Evolutionary conservation across 1,284 basidiomycete species (phyloP), one percentile per base, ranked within the genome.

Genomic region (Omphalotus olearius): DNA sequence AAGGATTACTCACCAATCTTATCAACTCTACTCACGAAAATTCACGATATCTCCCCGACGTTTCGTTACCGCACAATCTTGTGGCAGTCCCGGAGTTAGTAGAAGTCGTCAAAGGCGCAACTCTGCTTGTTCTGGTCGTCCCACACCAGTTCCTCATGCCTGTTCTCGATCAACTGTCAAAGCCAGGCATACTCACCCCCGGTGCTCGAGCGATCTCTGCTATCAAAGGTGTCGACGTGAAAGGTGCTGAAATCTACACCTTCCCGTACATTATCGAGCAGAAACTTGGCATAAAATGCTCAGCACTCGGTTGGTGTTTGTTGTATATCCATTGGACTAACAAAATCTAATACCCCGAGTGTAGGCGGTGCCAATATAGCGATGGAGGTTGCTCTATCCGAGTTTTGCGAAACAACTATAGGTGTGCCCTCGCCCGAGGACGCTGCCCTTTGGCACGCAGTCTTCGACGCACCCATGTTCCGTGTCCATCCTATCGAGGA

Each of bases 371-470:
- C 55, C 13, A 58, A 58, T 35, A 58, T 57, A 18, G 57, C 57
- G 3, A 45, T 58, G 46, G 57, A 58, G 28, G 57, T 58, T 36
- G 57, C 56, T 11, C 47, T 51, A 18, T 56, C 56, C 14, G 53
- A 58, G 54, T 59, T 57, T 36, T 57, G 58, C 36, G 58, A 57
- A 43, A 57, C 58, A 0, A 59, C 58, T 5, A 56, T 59, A 37
- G 58, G 58, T 26, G 56, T 57, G 26, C 56, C 56, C 26, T 51
- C 51, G 4, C 42, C 52, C 1, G 50, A 55, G 43, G 56, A 59
- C 28, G 58, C 58, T 41, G 58, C 56, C 6, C 52, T 57, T 14
- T 59, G 58, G 58, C 58, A 57, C 26, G 54, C 52, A 18, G 56
- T 59, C 14, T 57, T 59, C 36, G 56, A 59, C 42, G 45, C 47